Percentiles rank a stretch among this genome's conserved stretches.
phyloP scores from a whole-genome alignment of 2,329 filamentous ascomycete species.

The Lachnellula suecica region DNA sequence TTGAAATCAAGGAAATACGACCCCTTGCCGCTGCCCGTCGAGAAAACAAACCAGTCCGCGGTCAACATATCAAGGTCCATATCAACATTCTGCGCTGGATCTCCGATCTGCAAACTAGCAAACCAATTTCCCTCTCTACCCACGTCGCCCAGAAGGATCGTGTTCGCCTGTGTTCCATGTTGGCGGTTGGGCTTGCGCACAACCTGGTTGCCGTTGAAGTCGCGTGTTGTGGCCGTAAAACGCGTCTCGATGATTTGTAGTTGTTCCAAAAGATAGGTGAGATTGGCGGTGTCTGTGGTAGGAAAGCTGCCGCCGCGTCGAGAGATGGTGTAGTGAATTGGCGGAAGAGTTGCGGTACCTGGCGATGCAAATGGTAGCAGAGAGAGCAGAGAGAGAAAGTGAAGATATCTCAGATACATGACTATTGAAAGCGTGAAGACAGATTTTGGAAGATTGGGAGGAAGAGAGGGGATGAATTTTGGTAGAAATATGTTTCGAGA shows the following conservation, averaged over 20 bases:
- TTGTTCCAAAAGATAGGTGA: constrained; percentile 15
- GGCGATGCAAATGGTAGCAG: neutral
- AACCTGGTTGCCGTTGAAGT: constrained; percentile 16
- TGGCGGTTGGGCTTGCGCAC: constrained; percentile 15
- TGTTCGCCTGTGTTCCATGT: constrained; percentile 16
- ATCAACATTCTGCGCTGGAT: constrained; percentile 19
- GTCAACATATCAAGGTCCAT: constrained; percentile 26
- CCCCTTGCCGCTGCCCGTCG: constrained; percentile 18
- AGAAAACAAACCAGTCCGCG: constrained; percentile 18
- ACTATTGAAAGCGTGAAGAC: neutral
- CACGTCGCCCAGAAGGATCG: constrained; percentile 19
- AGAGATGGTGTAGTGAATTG: constrained; percentile 19
- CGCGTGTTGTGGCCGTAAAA: constrained; percentile 18
- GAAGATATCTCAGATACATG: constrained; percentile 2
- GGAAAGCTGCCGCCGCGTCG: constrained; percentile 18
- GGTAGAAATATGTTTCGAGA: too few species aligned
- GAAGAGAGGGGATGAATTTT: neutral
- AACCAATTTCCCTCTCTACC: constrained; percentile 22
- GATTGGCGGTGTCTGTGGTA: constrained; percentile 12
- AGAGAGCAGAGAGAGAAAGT: neutral
- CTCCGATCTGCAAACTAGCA: constrained; percentile 17
- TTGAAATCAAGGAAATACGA: constrained; percentile 13
- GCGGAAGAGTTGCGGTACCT: constrained; percentile 5
- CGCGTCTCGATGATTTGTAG: constrained; percentile 12
- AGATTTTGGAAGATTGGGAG: neutral